Conservation (phyloP, 441 rosid genomes). For the Pelargonium fulgidum region DNA sequence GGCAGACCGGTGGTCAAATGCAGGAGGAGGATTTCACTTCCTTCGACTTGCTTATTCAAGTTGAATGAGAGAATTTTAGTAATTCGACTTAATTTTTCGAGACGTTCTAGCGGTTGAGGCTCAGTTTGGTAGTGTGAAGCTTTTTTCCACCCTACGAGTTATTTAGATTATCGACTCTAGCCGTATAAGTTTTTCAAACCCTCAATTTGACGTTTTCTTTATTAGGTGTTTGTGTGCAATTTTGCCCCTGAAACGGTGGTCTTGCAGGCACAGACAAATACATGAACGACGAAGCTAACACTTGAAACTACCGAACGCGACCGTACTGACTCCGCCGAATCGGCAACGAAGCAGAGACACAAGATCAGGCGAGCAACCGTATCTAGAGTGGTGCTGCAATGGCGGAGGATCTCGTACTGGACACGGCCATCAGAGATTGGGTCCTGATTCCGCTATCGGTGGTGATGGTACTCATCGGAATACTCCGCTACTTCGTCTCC, state of each 20-base stretch:
- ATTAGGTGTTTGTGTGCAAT: too few species aligned
- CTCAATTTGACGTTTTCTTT: too few species aligned
- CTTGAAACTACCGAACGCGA: not conserved
- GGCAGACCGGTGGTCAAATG: too few species aligned
- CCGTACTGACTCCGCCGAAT: not conserved
- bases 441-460: constrained; percentile 82
- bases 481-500: constrained; percentile 84
- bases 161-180: too few species aligned
- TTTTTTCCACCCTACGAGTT: too few species aligned
- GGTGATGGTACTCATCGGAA: constrained; percentile 88
- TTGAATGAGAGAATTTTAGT: too few species aligned
- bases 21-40: too few species aligned
- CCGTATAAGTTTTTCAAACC: too few species aligned
- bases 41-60: too few species aligned
- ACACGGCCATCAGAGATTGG: constrained; percentile 97
- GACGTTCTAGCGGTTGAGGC: too few species aligned
- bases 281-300: not conserved
- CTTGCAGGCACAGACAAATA: not conserved
- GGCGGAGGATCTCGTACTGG: constrained; percentile 94
- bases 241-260: not conserved
- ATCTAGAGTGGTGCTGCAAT: constrained; percentile 26
- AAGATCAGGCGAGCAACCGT: not conserved
- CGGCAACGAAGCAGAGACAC: not conserved
- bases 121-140: too few species aligned
- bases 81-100: too few species aligned